Evolutionary conservation across 2,329 filamentous ascomycete genomes (phyloP), one percentile per base, ranked within the genome.

Genomic region (Ampelomyces quisqualis): DNA sequence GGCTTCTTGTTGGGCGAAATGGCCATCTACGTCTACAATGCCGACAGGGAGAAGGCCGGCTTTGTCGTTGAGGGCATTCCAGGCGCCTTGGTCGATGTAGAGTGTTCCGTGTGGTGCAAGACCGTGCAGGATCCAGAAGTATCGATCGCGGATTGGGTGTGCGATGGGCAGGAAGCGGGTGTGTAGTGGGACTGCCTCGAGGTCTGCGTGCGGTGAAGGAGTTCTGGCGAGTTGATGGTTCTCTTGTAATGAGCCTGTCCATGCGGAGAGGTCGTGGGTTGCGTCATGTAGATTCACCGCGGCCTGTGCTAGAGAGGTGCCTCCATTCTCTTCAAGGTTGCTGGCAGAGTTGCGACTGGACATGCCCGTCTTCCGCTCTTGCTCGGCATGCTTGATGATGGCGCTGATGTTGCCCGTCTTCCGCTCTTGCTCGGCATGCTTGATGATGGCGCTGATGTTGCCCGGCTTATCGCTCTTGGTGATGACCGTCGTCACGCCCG

Each of bases 71-170:
- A 97, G 77, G 1, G 91, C 93, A 22, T 78, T 75, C 70, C 90
- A 84, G 3, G 91, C 91, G 28, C 93, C 93, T n/a, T 81, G 74
- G 72, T 98, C 93, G 57, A 98, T 94, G 71, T 88, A 97, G 18
- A 98, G 66, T 2, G 86, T 95, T 10, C 93, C 93, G 60, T 95
- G 90, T 0, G 93, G 89, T 17, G 85, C 84, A 8, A 96, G 81
- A 7, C 91, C 93, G 69, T 98, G 89, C 0, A 97, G 78, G 34
- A 98, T 84, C 93, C 93, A 98, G 77, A 98, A 97, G 64, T 93
- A 90, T 47, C 91, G 85, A 66, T 96, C 93, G 41, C 89, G 84
- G 45, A 97, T 93, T 1, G 91, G 90, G 18, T 87, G 82, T 0
- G 79, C 75, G 7, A 89, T 89, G 0, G 90, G 89, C 9, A 95